phyloP scores from a whole-genome alignment of 176 grass and related monocot species.

The Guadua angustifolia region DNA sequence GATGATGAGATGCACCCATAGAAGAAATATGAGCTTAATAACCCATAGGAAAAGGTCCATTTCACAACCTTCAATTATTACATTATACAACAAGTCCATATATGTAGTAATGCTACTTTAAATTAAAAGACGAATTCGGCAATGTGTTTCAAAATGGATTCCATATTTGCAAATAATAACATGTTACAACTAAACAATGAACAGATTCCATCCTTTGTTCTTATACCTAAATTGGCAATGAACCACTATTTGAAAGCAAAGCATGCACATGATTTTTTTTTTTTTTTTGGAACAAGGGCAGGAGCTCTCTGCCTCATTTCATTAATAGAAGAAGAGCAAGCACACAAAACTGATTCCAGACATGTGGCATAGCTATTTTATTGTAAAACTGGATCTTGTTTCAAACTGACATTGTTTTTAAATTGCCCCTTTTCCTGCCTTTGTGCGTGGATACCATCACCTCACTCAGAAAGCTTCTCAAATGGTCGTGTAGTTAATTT shows the following conservation, averaged over 20 bases:
- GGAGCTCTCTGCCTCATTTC: too few species aligned
- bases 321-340: too few species aligned
- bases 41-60: neutral
- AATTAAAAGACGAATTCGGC: neutral
- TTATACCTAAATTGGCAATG: neutral
- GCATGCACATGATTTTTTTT: neutral
- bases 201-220: neutral
- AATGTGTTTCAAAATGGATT: neutral
- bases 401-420: neutral
- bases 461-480: neutral
- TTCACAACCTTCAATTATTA: too few species aligned
- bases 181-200: neutral
- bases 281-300: too few species aligned
- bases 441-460: neutral
- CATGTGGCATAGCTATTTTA: neutral
- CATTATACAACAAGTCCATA: neutral
- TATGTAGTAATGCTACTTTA: slow-evolving; percentile 1
- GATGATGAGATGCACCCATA: neutral
- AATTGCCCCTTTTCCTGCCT: neutral
- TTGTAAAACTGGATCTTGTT: neutral
- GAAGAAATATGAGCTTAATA: slow-evolving; percentile 1
- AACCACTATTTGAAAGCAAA: neutral
- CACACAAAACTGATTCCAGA: neutral
- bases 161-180: neutral
- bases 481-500: neutral